Conservation (phyloP, 2,329 filamentous ascomycete species). For the Xylariomycetidae sp. region DNA sequence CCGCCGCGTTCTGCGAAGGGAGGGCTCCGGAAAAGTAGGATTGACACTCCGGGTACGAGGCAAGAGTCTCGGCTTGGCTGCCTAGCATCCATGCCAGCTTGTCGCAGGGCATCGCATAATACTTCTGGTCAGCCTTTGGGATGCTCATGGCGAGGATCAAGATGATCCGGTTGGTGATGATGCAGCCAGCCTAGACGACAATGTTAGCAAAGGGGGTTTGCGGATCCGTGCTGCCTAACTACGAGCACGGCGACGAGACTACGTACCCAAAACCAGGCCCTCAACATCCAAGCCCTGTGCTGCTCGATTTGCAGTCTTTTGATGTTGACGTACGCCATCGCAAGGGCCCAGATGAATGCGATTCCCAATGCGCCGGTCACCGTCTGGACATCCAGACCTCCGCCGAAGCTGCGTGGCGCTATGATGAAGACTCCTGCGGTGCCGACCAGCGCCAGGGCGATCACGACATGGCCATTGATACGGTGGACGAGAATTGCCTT, state of each 20-base stretch:
- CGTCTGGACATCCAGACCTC: constrained; percentile 44
- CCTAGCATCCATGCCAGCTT: constrained; percentile 40
- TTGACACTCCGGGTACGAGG: constrained; percentile 41
- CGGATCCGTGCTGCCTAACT: too few species aligned
- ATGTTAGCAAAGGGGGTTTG: too few species aligned
- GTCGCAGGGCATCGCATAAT: constrained; percentile 36
- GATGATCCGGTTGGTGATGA: constrained; percentile 49
- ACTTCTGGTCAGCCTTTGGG: constrained; percentile 19
- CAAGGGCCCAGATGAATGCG: constrained; percentile 37
- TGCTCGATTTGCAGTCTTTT: constrained; percentile 58
- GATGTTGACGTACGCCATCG: constrained; percentile 51
- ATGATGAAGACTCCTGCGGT: constrained; percentile 51
- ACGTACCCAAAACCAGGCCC: constrained; percentile 46
- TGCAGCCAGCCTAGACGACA: constrained; percentile 39
- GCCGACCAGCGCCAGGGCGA: constrained; percentile 41
- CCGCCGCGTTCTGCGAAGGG: constrained; percentile 20
- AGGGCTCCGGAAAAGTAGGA: constrained; percentile 29
- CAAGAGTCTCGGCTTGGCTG: constrained; percentile 21
- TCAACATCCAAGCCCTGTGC: constrained; percentile 60
- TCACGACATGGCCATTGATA: constrained; percentile 53
- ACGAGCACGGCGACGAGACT: too few species aligned
- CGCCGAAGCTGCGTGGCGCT: constrained; percentile 46
- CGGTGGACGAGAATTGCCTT: constrained; percentile 51
- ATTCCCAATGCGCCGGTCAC: constrained; percentile 39
- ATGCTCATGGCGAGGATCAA: constrained; percentile 31